Conservation (phyloP, 345 rosid genomes). For the Anastatica hierochuntica region DNA sequence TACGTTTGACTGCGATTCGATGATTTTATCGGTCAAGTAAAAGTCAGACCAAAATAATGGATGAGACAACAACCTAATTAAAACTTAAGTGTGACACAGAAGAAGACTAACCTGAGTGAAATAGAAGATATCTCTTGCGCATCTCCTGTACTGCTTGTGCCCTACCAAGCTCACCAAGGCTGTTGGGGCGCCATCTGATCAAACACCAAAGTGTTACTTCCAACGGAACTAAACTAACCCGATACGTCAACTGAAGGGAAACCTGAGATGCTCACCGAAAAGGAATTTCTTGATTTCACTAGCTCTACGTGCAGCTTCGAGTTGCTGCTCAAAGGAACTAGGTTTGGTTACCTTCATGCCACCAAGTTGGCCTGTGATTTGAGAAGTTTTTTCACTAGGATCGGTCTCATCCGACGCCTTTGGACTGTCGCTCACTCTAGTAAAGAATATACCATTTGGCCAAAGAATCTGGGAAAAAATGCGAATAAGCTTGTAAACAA, state of each 20-base stretch:
- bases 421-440: conserved; percentile 33
- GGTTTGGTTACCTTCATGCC: conserved; percentile 46
- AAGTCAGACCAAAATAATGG: conserved; percentile 2
- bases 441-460: conserved; percentile 86
- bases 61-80: too few relatives aligned
- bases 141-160: conserved; percentile 74
- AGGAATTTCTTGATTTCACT: conserved; percentile 69
- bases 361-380: conserved; percentile 39
- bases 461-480: conserved; percentile 51
- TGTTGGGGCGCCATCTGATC: conserved; percentile 82
- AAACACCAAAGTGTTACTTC: conserved; percentile 13
- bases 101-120: conserved; percentile 89
- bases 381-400: conserved; percentile 28
- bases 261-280: conserved; percentile 49
- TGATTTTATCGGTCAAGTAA: not conserved
- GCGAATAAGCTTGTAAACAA: conserved; percentile 4
- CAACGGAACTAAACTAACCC: not conserved
- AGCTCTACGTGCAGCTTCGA: conserved; percentile 87
- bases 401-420: conserved; percentile 27
- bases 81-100: too few relatives aligned
- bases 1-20: conserved; percentile 60
- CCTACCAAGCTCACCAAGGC: conserved; percentile 90
- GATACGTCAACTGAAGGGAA: not conserved
- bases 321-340: conserved; percentile 66
- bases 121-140: conserved; percentile 86